Conservation (phyloP, 2,329 filamentous ascomycete species). For the Hypoxylon sp. region DNA sequence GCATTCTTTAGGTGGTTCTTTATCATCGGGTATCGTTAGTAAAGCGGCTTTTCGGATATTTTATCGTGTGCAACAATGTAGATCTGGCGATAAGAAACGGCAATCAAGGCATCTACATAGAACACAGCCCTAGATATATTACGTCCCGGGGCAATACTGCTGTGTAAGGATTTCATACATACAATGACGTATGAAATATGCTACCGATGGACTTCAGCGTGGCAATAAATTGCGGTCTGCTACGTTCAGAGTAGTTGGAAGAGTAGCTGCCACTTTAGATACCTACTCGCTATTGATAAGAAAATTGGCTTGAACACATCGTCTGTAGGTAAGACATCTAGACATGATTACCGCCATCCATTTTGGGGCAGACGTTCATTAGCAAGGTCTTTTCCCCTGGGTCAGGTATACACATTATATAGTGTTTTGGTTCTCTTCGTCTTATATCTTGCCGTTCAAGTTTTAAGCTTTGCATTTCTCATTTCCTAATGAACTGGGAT, state of each 20-base stretch:
- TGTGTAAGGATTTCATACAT: slow-evolving; percentile 8
- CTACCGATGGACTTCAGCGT: slow-evolving; percentile 1
- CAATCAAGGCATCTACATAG: not conserved
- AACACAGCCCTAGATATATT: slow-evolving; percentile 36
- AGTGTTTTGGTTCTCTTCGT: not conserved
- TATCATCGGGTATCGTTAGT: slow-evolving; percentile 3
- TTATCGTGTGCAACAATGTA: slow-evolving; percentile 16
- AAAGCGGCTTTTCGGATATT: not conserved
- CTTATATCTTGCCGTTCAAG: not conserved
- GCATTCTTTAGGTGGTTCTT: slow-evolving; percentile 5
- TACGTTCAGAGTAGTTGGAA: not conserved
- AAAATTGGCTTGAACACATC: not conserved
- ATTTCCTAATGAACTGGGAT: too few relatives aligned
- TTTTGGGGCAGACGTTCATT: not conserved
- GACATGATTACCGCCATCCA: not conserved
- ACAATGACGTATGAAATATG: slow-evolving; percentile 15
- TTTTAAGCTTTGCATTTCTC: not conserved
- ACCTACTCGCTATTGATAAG: not conserved
- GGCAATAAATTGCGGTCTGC: not conserved
- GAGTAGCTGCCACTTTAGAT: too few relatives aligned
- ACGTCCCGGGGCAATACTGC: slow-evolving; percentile 9
- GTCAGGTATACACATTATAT: too few relatives aligned
- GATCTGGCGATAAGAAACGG: slow-evolving; percentile 7
- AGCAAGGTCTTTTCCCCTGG: not conserved
- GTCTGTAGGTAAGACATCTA: not conserved